phyloP scores from a whole-genome alignment of 257 asterid genomes.

The Osmanthus fragrans region DNA sequence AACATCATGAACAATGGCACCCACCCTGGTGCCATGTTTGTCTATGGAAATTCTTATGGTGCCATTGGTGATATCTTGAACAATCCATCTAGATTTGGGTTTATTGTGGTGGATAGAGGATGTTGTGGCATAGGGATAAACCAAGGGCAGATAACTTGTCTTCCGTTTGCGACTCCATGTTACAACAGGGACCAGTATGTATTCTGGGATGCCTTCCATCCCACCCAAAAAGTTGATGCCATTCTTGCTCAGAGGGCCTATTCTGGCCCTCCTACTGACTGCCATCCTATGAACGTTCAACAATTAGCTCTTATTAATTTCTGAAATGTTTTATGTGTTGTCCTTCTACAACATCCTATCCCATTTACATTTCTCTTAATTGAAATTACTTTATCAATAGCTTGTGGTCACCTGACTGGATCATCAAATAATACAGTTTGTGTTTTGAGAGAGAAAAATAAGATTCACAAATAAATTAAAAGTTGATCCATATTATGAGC shows the following conservation, averaged over 20 bases:
- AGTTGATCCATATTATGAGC: not conserved
- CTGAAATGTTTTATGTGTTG: not conserved
- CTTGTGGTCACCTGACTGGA: not conserved
- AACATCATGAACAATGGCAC: constrained; percentile 63
- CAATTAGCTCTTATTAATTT: constrained; percentile 65
- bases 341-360: not conserved
- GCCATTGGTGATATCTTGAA: constrained; percentile 73
- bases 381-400: not conserved
- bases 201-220: constrained; percentile 94
- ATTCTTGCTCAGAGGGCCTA: constrained; percentile 71
- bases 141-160: constrained; percentile 76
- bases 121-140: constrained; percentile 87
- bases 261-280: constrained; percentile 61
- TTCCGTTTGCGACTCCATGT: constrained; percentile 62
- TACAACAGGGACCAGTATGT: constrained; percentile 53
- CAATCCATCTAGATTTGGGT: constrained; percentile 52
- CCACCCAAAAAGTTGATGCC: constrained; percentile 67
- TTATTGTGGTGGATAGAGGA: constrained; percentile 58
- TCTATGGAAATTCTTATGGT: constrained; percentile 62
- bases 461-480: not conserved
- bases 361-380: not conserved
- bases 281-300: constrained; percentile 67
- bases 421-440: not conserved
- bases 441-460: no score
- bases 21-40: constrained; percentile 71